Evolutionary conservation across 805 yeast species (phyloP).

Genomic region (Pichia nanzhaoensis): DNA sequence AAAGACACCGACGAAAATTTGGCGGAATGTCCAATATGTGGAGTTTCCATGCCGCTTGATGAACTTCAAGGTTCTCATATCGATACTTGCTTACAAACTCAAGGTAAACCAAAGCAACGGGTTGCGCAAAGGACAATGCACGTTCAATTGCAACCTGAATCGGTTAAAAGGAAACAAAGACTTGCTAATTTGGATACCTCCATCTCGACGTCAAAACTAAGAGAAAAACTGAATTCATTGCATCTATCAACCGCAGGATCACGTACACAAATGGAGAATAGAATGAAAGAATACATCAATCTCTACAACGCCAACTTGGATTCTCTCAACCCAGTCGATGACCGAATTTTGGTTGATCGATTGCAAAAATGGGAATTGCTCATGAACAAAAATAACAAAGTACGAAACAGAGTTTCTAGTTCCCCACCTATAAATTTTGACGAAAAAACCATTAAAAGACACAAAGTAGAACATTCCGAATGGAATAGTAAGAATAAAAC

Average conservation of each 20-base stretch:
- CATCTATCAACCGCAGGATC: slow-evolving; percentile 60
- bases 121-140: too few relatives aligned
- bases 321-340: slow-evolving; percentile 55
- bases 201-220: slow-evolving; percentile 51
- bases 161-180: slow-evolving; percentile 23
- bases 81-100: slow-evolving; percentile 44
- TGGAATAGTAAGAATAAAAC: slow-evolving; percentile 23
- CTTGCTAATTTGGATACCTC: slow-evolving; percentile 61
- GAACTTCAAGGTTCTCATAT: slow-evolving; percentile 55
- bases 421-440: slow-evolving; percentile 9
- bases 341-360: slow-evolving; percentile 45
- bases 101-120: neutral
- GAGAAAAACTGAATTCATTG: slow-evolving; percentile 47
- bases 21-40: slow-evolving; percentile 68
- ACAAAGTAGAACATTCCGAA: slow-evolving; percentile 18
- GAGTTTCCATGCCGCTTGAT: slow-evolving; percentile 43
- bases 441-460: slow-evolving; percentile 30
- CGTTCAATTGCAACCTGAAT: slow-evolving; percentile 21
- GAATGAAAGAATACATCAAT: slow-evolving; percentile 73
- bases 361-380: slow-evolving; percentile 61
- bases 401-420: neutral
- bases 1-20: slow-evolving; percentile 16
- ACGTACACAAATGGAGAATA: slow-evolving; percentile 51
- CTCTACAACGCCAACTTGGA: slow-evolving; percentile 80
- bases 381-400: slow-evolving; percentile 14